phyloP scores from a whole-genome alignment of 345 rosid species.

The Euphorbia lathyris region DNA sequence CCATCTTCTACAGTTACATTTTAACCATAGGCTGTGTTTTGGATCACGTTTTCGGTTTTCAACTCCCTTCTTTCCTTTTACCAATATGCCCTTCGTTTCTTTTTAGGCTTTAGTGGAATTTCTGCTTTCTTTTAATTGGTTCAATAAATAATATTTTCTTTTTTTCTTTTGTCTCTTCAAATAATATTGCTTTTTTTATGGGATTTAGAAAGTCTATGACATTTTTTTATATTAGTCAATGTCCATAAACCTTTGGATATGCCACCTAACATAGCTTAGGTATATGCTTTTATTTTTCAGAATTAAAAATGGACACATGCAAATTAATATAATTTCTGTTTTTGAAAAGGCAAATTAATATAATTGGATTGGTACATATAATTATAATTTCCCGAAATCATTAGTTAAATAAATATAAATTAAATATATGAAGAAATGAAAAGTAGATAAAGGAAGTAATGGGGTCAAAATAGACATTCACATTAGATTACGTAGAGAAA shows the following conservation, averaged over 20 bases:
- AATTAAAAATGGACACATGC: background rate
- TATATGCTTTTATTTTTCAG: background rate
- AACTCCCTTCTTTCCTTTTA: background rate
- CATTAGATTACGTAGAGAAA: background rate
- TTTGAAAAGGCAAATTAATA: too few relatives aligned
- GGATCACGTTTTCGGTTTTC: slow-evolving; percentile 18
- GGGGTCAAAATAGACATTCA: background rate
- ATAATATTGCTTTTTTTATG: background rate
- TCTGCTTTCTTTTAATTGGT: background rate
- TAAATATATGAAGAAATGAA: background rate
- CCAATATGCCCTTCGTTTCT: slow-evolving; percentile 1
- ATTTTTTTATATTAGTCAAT: background rate
- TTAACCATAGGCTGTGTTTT: slow-evolving; percentile 25
- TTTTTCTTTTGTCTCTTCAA: background rate
- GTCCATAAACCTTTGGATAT: background rate
- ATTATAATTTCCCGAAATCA: too few relatives aligned
- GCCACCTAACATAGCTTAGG: background rate
- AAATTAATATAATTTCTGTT: too few relatives aligned
- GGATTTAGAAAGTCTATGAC: background rate
- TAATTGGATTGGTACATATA: too few relatives aligned
- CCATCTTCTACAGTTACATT: slow-evolving; percentile 23
- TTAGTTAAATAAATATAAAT: too few relatives aligned
- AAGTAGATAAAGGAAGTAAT: too few relatives aligned
- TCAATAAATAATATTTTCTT: background rate
- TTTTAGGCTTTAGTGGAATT: background rate